These are phyloP conservation scores for Fonsecaea pugnacius DNA, from an alignment of 2,329 filamentous ascomycete species.

Conservation along the genomic window DNA sequence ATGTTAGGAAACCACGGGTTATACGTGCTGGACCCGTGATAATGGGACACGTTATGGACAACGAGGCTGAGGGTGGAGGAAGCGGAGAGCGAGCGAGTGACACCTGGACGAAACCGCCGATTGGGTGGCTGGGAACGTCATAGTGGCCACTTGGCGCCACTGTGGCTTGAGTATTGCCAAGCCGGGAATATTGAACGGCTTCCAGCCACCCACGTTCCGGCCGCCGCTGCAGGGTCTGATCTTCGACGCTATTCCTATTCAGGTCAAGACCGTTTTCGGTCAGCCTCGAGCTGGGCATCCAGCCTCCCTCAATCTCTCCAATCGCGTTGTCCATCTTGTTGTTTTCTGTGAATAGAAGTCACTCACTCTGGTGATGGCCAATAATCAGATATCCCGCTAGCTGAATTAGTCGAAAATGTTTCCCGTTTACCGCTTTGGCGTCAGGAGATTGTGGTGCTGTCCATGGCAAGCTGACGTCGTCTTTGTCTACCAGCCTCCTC, in stretches of 20 bases:
- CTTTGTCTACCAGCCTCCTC: conserved; percentile 25
- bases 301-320: conserved; percentile 29
- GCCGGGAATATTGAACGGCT: conserved; percentile 9
- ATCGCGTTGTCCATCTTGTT: conserved; percentile 16
- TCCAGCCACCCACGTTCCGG: conserved; percentile 21
- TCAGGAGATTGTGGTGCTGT: conserved; percentile 11
- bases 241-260: not conserved
- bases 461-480: conserved; percentile 23
- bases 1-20: not conserved
- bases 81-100: not conserved
- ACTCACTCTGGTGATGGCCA: not conserved
- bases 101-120: not conserved
- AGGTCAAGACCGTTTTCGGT: not conserved
- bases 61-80: not conserved
- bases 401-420: conserved; percentile 4
- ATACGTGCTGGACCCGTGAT: conserved; percentile 13
- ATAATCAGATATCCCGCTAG: conserved; percentile 9
- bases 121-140: not conserved
- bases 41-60: conserved; percentile 7
- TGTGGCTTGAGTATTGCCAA: conserved; percentile 15
- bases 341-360: conserved; percentile 23
- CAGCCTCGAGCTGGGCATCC: conserved; percentile 15
- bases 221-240: not conserved
- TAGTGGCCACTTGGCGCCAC: not conserved
- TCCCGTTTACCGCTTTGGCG: conserved; percentile 7